phyloP scores from a whole-genome alignment of 495 filamentous ascomycete genomes.

The Xylaria castorea region DNA sequence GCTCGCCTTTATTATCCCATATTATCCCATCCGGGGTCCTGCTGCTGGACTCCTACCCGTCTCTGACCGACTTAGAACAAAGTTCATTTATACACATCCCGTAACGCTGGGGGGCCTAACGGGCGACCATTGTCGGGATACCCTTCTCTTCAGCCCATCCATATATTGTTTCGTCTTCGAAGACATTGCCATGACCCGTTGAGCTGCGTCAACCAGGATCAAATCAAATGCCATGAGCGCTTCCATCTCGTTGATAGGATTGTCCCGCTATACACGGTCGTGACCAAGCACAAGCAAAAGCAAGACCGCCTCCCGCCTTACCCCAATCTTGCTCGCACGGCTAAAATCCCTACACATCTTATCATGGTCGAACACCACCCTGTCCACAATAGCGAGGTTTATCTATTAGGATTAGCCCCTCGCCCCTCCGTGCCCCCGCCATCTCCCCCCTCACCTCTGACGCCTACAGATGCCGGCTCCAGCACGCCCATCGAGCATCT shows the following conservation, averaged over 20 bases:
- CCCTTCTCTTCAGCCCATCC: background rate
- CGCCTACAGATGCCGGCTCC: constrained; percentile 50
- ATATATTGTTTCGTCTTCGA: background rate
- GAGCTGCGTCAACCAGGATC: background rate
- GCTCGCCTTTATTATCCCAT: constrained; percentile 5
- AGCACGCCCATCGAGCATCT: constrained; percentile 50
- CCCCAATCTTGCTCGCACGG: constrained; percentile 5
- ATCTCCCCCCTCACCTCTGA: constrained; percentile 59
- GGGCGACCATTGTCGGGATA: constrained; percentile 1
- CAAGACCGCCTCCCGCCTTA: constrained; percentile 8
- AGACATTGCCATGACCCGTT: background rate
- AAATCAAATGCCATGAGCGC: constrained; percentile 23
- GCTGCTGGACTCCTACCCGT: background rate
- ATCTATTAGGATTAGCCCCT: constrained; percentile 52
- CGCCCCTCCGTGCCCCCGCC: constrained; percentile 51
- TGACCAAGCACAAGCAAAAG: too few relatives aligned
- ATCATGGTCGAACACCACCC: constrained; percentile 55
- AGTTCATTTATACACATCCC: background rate
- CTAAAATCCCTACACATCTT: constrained; percentile 18
- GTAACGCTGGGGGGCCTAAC: background rate
- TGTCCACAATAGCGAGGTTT: constrained; percentile 63
- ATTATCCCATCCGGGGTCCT: constrained; percentile 4
- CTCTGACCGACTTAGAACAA: background rate
- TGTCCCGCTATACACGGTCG: constrained; percentile 21
- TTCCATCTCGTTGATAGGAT: background rate